Evolutionary conservation across 345 rosid species (phyloP), one percentile per base, ranked within the genome.

Genomic region (Lepidium didymum): DNA sequence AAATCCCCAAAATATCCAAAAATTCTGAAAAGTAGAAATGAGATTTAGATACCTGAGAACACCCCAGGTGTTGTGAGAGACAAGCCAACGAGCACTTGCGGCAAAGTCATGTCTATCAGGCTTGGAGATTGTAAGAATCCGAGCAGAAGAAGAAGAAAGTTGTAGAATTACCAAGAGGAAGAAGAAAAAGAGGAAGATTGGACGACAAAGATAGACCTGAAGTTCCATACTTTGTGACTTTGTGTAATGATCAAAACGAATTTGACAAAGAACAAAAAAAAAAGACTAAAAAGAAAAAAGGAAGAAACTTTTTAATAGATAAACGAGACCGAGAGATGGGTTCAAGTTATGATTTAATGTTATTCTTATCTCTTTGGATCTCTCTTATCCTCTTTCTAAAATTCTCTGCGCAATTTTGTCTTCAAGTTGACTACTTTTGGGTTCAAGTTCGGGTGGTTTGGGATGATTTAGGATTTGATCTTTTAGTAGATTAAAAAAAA

Each of bases 51-150:
- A 91, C 97, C 82, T 91, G 45, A 91, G 81, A 62, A 86, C 92
- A 56, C 94, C 96, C 96, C 97, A 91, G 38, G 75, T 78, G 63
- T 87, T 91, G 75, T 81, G 83, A 63, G 90, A 73, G 81, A 87
- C 96, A 75, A 91, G 70, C 97, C 97, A 91, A 53, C 97, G 94
- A 71, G 96, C 96, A 10, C 82, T 78, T 6, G 81, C 84, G 60
- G 82, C 85, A 15, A 82, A 81, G 58, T 84, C 58, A 18, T 76
- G 55, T 7, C 82, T 84, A 70, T 87, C 83, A 4, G 97, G 97
- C 63, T 87, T 88, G 8, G 75, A 38, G 72, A 56, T 16, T 19
- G 68, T 53, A 5, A 83, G 65, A 63, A 69, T 35, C 31, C 93
- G 83, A 70, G 83, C 84, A 45, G 79, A 63, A 2, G 60, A 83